A percentile compares a stretch with the other conserved stretches of the same genome.
Evolutionary conservation across 805 yeast genomes (phyloP).

Genomic region (Candida vartiovaarae): DNA sequence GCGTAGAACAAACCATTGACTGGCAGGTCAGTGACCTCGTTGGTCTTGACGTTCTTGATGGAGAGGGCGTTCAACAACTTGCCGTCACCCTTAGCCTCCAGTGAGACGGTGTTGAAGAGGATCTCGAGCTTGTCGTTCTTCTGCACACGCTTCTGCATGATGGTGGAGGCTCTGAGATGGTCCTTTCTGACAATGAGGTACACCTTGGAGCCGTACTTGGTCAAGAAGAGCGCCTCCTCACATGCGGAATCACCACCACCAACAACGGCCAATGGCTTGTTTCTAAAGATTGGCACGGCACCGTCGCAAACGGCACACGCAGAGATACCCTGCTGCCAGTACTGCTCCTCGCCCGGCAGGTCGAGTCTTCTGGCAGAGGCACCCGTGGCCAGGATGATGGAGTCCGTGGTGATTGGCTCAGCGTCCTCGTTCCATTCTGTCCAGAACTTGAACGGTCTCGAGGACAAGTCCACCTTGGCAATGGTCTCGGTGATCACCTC

Average conservation of each 20-base stretch:
- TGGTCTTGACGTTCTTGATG: constrained; percentile 66
- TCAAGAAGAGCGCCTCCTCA: constrained; percentile 95
- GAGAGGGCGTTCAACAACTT: constrained; percentile 61
- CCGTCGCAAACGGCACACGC: constrained; percentile 99
- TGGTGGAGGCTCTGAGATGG: constrained; percentile 86
- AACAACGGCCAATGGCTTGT: constrained; percentile 93
- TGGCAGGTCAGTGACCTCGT: constrained; percentile 58
- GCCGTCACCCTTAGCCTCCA: constrained; percentile 93
- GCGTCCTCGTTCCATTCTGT: constrained; percentile 90
- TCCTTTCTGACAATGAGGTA: constrained; percentile 91
- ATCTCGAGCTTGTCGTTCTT: constrained; percentile 86
- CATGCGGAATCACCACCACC: constrained; percentile 99
- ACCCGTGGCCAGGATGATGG: constrained; percentile 92
- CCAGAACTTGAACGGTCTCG: constrained; percentile 94
- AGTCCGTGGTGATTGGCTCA: constrained; percentile 88
- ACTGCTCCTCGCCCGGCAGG: constrained; percentile 93
- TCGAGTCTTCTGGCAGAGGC: constrained; percentile 94
- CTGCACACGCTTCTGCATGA: constrained; percentile 92
- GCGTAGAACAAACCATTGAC: constrained; percentile 96
- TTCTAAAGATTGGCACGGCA: constrained; percentile 97
- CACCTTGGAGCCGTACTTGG: constrained; percentile 97
- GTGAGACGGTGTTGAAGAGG: constrained; percentile 75
- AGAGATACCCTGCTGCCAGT: constrained; percentile 99
- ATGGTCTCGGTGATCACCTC: constrained; percentile 93
- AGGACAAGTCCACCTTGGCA: constrained; percentile 81